Evolutionary conservation across 768 basidiomycete genomes (phyloP).

Genomic region (Artomyces pyxidatus): DNA sequence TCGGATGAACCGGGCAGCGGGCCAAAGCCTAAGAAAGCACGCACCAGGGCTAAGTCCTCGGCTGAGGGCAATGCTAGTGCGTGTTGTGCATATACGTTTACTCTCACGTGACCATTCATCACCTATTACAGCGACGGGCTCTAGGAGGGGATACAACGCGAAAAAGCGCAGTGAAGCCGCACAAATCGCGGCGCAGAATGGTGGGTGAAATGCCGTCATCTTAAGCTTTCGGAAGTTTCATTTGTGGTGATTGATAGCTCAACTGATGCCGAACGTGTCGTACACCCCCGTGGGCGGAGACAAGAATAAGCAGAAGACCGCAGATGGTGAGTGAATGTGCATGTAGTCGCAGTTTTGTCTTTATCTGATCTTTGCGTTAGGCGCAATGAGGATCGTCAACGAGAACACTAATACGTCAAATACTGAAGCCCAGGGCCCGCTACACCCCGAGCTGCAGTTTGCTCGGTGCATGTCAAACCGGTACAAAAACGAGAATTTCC

Average conservation of each 20-base stretch:
- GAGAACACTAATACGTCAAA: slow-evolving; percentile 21
- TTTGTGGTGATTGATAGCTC: slow-evolving; percentile 27
- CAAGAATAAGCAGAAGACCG: slow-evolving; percentile 39
- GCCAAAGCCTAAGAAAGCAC: slow-evolving; percentile 43
- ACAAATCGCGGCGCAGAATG: slow-evolving; percentile 55
- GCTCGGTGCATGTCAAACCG: slow-evolving; percentile 82
- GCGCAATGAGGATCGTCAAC: slow-evolving; percentile 24
- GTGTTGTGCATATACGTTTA: slow-evolving; percentile 1
- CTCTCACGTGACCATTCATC: background rate
- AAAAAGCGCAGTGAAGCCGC: slow-evolving; percentile 70
- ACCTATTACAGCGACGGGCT: slow-evolving; percentile 21
- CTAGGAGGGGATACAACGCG: slow-evolving; percentile 60
- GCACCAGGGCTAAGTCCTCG: slow-evolving; percentile 28
- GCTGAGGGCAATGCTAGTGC: slow-evolving; percentile 26
- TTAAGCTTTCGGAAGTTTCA: slow-evolving; percentile 7
- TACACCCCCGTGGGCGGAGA: slow-evolving; percentile 29
- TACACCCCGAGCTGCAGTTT: slow-evolving; percentile 64
- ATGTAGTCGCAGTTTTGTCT: too few species aligned
- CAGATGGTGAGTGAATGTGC: slow-evolving; percentile 6
- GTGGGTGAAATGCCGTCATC: slow-evolving; percentile 32
- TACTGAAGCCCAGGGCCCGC: slow-evolving; percentile 24
- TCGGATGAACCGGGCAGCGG: slow-evolving; percentile 31
- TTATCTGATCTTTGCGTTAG: slow-evolving; percentile 11
- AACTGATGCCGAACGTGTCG: slow-evolving; percentile 37
- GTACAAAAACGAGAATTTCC: slow-evolving; percentile 64